phyloP scores from a whole-genome alignment of 2,329 filamentous ascomycete genomes.

The Claviceps paspali region DNA sequence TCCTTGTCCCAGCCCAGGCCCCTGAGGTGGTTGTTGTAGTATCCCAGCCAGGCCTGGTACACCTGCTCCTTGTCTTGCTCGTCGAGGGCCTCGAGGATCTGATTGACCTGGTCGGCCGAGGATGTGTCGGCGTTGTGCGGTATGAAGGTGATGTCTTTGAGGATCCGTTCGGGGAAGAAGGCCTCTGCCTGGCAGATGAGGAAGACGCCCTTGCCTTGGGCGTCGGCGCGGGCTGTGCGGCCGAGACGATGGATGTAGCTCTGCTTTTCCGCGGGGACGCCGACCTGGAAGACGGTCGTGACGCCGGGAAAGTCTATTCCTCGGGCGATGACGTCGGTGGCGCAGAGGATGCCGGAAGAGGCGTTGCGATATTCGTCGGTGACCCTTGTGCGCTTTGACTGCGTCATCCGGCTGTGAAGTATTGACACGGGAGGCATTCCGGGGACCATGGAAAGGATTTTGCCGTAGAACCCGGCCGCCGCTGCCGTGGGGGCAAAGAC shows the following conservation, averaged over 20 bases:
- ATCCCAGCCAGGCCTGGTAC: conserved; percentile 43
- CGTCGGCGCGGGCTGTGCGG: conserved; percentile 50
- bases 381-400: conserved; percentile 34
- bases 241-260: conserved; percentile 55
- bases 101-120: conserved; percentile 20
- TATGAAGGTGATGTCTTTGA: conserved; percentile 39
- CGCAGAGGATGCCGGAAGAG: conserved; percentile 40
- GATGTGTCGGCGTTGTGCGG: conserved; percentile 29
- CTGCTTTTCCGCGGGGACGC: conserved; percentile 42
- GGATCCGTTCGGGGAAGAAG: conserved; percentile 32
- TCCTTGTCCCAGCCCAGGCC: conserved; percentile 25
- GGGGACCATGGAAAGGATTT: conserved; percentile 24
- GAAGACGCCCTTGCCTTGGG: conserved; percentile 46
- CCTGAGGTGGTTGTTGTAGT: conserved; percentile 37
- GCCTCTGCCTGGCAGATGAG: conserved; percentile 37
- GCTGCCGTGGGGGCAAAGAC: conserved; percentile 56
- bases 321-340: conserved; percentile 55
- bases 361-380: conserved; percentile 48
- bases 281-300: conserved; percentile 50
- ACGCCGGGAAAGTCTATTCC: conserved; percentile 62
- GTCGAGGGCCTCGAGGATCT: conserved; percentile 27
- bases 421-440: conserved; percentile 28
- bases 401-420: conserved; percentile 36
- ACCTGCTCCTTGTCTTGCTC: conserved; percentile 28
- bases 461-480: conserved; percentile 34